Conservation (phyloP, 176 grass and related monocot species). For the Oryza glaberrima region DNA sequence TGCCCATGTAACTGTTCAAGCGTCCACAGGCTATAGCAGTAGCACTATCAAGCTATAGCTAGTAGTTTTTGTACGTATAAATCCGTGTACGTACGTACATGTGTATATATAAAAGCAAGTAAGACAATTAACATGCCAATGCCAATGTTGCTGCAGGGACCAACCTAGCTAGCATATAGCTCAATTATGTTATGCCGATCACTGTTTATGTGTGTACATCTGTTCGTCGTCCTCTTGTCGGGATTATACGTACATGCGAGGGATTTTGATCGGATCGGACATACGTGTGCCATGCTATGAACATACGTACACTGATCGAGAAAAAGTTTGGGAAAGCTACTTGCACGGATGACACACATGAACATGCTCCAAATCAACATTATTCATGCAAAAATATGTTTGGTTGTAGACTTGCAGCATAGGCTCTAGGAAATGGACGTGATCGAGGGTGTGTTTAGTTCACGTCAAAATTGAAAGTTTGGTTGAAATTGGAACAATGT, state of each 20-base stretch:
- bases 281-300: neutral
- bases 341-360: neutral
- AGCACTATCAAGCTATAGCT: neutral
- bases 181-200: neutral
- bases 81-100: neutral
- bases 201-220: neutral
- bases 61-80: neutral
- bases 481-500: no score
- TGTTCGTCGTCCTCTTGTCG: neutral
- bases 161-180: neutral
- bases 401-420: no score
- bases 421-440: no score
- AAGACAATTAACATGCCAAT: neutral
- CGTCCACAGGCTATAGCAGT: neutral
- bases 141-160: neutral
- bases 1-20: neutral
- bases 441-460: no score
- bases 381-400: neutral
- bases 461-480: no score
- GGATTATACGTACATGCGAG: neutral
- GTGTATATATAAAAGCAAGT: neutral
- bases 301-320: neutral
- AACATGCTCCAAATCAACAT: neutral
- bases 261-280: neutral
- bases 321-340: neutral